Evolutionary conservation across 106 monocot genomes (phyloP).

Genomic region (Allium cepa): DNA sequence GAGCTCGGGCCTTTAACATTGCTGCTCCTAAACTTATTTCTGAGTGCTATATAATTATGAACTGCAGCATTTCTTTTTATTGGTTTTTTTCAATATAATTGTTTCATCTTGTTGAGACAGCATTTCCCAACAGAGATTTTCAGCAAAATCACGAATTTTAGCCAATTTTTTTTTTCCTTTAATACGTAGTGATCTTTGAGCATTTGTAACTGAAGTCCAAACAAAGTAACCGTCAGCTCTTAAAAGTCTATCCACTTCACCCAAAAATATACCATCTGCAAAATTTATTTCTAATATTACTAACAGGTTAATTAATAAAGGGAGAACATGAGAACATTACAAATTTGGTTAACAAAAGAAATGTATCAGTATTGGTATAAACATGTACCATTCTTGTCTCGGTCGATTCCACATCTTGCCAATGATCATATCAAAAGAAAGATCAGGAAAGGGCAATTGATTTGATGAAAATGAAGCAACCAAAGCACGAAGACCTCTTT

Average conservation of each 20-base stretch:
- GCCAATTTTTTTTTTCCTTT: slow-evolving; percentile 75
- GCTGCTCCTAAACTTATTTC: no score
- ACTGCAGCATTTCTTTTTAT: slow-evolving; percentile 57
- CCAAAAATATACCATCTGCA: slow-evolving; percentile 80
- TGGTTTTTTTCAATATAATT: slow-evolving; percentile 86
- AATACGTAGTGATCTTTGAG: slow-evolving; percentile 48
- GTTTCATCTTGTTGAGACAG: slow-evolving; percentile 93
- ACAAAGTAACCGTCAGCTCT: slow-evolving; percentile 93
- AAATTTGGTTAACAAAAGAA: not conserved
- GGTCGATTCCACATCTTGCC: slow-evolving; percentile 77
- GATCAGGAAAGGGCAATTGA: slow-evolving; percentile 74
- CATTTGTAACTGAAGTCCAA: slow-evolving; percentile 70
- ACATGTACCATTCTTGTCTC: slow-evolving; percentile 67
- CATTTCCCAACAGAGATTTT: slow-evolving; percentile 87
- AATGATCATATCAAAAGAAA: slow-evolving; percentile 97
- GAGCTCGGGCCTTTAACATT: slow-evolving; percentile 74
- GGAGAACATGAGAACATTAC: not conserved
- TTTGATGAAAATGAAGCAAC: slow-evolving; percentile 74
- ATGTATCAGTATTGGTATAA: not conserved
- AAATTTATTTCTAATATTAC: not conserved
- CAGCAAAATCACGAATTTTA: slow-evolving; percentile 44
- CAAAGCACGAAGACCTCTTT: slow-evolving; percentile 93
- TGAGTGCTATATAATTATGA: no score
- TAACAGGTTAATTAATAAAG: not conserved
- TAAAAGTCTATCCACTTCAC: slow-evolving; percentile 86